Conservation (phyloP, 2,329 filamentous ascomycete genomes). For the Metarhizium robertsii region DNA sequence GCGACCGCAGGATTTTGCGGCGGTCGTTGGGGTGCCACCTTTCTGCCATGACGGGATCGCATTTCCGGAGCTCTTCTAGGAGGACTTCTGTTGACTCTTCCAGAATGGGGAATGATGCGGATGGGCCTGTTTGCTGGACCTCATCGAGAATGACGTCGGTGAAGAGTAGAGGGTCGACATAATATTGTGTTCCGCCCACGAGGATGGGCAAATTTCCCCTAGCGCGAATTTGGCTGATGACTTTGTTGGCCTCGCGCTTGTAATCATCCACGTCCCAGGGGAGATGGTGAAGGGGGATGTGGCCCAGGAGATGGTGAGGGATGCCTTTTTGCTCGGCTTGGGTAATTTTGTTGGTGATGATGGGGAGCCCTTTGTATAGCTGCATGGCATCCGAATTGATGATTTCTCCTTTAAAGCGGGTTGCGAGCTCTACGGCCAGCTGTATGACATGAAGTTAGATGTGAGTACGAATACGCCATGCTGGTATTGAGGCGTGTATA, state of each 20-base stretch:
- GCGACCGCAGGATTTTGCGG: slow-evolving; percentile 79
- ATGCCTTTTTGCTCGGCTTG: slow-evolving; percentile 65
- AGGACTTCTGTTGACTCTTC: slow-evolving; percentile 62
- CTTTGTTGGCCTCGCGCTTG: slow-evolving; percentile 54
- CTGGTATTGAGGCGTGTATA: neutral
- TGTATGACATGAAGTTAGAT: slow-evolving; percentile 24
- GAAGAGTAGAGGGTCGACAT: slow-evolving; percentile 82
- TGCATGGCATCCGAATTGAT: slow-evolving; percentile 99
- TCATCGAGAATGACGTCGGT: slow-evolving; percentile 46
- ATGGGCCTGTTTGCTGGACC: slow-evolving; percentile 23
- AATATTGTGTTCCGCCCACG: slow-evolving; percentile 93
- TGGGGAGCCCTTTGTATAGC: slow-evolving; percentile 81
- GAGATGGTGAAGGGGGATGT: slow-evolving; percentile 63
- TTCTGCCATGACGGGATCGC: slow-evolving; percentile 83
- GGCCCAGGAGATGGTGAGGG: slow-evolving; percentile 80
- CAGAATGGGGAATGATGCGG: slow-evolving; percentile 56
- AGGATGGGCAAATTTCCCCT: slow-evolving; percentile 79
- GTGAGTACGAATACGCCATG: neutral
- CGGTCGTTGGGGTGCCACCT: slow-evolving; percentile 91
- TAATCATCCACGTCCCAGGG: slow-evolving; percentile 80
- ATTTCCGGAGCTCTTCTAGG: slow-evolving; percentile 60
- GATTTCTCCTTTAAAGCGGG: slow-evolving; percentile 78
- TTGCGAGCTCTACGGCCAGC: slow-evolving; percentile 84
- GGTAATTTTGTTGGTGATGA: slow-evolving; percentile 92
- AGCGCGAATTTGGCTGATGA: slow-evolving; percentile 68